Conservation (phyloP, 2,329 filamentous ascomycete genomes). For the Cordyceps cateniannulata region DNA sequence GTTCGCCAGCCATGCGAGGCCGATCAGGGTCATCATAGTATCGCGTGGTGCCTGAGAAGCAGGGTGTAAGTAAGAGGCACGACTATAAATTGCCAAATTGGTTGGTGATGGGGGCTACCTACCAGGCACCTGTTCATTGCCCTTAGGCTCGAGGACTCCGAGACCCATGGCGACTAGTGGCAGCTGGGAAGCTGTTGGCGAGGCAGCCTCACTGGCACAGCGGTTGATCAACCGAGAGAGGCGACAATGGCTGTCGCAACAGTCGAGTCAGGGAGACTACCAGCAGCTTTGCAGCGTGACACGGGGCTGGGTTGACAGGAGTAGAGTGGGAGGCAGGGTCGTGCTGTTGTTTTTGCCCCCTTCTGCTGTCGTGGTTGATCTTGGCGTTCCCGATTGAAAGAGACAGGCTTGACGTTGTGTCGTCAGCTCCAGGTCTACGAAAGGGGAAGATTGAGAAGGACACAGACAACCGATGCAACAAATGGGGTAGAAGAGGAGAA, state of each 20-base stretch:
- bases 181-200: not conserved
- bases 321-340: not conserved
- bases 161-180: slow-evolving; percentile 37
- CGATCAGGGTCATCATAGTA: slow-evolving; percentile 56
- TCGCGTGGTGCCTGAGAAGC: slow-evolving; percentile 47
- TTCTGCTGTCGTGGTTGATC: not conserved
- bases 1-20: slow-evolving; percentile 34
- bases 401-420: not conserved
- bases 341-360: too few species aligned
- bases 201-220: not conserved
- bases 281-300: not conserved
- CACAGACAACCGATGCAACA: not conserved
- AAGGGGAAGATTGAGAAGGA: not conserved
- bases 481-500: not conserved
- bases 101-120: slow-evolving; percentile 21
- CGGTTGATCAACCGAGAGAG: not conserved
- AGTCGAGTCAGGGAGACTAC: not conserved
- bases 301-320: not conserved
- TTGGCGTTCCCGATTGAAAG: not conserved
- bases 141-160: slow-evolving; percentile 64
- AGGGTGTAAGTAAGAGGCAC: not conserved
- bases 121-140: slow-evolving; percentile 69
- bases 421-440: not conserved
- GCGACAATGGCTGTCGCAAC: not conserved
- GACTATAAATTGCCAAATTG: not conserved